A percentile compares a stretch with the other conserved stretches of the same genome.
Conservation (phyloP, 2,329 filamentous ascomycete genomes). For the Colletotrichum trifolii region DNA sequence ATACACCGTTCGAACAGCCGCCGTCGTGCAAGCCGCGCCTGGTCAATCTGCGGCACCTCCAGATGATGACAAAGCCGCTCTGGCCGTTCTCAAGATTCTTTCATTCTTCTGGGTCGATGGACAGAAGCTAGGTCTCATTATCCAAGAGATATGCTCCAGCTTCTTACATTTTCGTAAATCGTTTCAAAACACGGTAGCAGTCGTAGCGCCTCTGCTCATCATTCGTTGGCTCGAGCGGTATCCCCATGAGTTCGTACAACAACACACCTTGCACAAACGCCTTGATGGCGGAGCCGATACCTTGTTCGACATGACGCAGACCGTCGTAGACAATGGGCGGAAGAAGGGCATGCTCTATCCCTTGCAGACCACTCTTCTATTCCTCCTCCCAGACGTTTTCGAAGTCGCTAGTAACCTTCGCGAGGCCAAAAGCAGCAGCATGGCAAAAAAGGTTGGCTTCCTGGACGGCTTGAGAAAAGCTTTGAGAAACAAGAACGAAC, state of each 20-base stretch:
- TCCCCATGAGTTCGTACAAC: slow-evolving; percentile 71
- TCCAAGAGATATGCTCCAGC: slow-evolving; percentile 74
- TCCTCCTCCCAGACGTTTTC: slow-evolving; percentile 76
- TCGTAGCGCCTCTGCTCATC: slow-evolving; percentile 71
- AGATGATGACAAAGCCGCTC: slow-evolving; percentile 63
- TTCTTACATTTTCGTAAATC: slow-evolving; percentile 74
- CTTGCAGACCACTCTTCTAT: slow-evolving; percentile 70
- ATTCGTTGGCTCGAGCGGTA: slow-evolving; percentile 74
- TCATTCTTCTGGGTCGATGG: slow-evolving; percentile 74
- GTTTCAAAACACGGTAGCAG: slow-evolving; percentile 72
- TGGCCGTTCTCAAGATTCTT: slow-evolving; percentile 68
- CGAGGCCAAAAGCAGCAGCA: slow-evolving; percentile 69
- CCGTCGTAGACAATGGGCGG: slow-evolving; percentile 67
- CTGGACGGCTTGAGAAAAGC: slow-evolving; percentile 72
- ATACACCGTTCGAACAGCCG: slow-evolving; percentile 60
- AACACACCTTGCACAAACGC: slow-evolving; percentile 69
- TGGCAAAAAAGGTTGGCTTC: slow-evolving; percentile 74
- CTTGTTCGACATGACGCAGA: slow-evolving; percentile 75
- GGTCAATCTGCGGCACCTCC: slow-evolving; percentile 50
- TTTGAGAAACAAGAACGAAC: slow-evolving; percentile 72
- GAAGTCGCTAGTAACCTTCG: slow-evolving; percentile 76
- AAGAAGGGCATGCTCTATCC: slow-evolving; percentile 68
- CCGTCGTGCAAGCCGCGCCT: slow-evolving; percentile 51
- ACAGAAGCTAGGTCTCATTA: slow-evolving; percentile 68
- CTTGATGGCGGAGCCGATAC: slow-evolving; percentile 75